Base-by-base conservation (phyloP, 2,329 filamentous ascomycete genomes). In the Lasiodiplodia gonubiensis region DNA sequence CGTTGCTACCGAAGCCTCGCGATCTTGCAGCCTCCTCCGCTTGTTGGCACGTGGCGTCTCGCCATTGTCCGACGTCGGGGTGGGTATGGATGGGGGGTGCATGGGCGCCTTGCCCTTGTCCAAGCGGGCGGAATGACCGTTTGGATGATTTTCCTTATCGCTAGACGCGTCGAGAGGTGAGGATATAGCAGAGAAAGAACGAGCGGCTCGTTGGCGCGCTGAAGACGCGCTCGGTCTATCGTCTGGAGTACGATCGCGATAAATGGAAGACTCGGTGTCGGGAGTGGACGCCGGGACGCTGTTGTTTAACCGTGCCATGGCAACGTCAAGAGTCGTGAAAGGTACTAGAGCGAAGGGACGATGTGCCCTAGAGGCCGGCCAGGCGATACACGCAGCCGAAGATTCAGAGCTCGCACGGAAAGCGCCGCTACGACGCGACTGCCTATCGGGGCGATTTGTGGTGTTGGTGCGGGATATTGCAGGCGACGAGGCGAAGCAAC, bases 121-220 rank as follows among this genome's bases (percentile, higher is more conserved):
- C 27, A 73, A 71, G 52, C 71, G 70, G 33, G 48, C 33, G n/a
- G 35, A 14, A 35, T 70, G 68, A 33, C 12, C 48, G 18, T 76
- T 66, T 4, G 73, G 75, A 4, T 71, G 69, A 70, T 84, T 84
- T 67, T 85, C 83, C 69, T 83, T 82, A 70, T 84, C 82, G 11
- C 80, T 81, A 11, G 70, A 75, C 1, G 77, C 76, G 8, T 70
- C 73, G 8, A 73, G 59, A 39, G 59, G 42, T 39, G 66, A 61
- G 48, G 53, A 57, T 6, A 51, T 16, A 27, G 39, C 33, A 14
- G 65, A 53, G 33, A 42, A 64, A 8, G 54, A 54, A 35, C 67
- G 60, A 27, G 53, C 52, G 18, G 37, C 30, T 18, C 51, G 27
- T 23, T 33, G 52, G 16, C 30, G 60, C 5, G 30, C n/a, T 11